Evolutionary conservation across 176 grass and related monocot genomes (phyloP), one percentile per base, ranked within the genome.

Genomic region (Carex myosuroides): DNA sequence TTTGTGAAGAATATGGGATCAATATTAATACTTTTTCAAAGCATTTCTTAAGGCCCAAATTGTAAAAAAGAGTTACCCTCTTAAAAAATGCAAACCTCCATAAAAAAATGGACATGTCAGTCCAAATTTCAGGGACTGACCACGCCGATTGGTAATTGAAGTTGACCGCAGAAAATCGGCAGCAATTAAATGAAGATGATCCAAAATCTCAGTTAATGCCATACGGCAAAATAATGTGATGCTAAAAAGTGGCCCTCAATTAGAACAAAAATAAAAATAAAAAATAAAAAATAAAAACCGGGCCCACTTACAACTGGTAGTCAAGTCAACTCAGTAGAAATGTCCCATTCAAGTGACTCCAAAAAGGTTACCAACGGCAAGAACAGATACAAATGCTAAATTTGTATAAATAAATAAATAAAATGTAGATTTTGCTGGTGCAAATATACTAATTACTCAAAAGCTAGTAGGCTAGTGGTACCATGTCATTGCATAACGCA

Each of bases 131-230:
- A 32, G 73, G 24, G 21, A 55, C 50, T 9, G 13, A 7, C 5
- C 46, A 77, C 2, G 2, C 50, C 13, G 24, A 77, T 55, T 76
- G 50, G 73, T 53, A 24, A 21, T 73, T 22, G 41, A 73, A 24
- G 14, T 50, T 48, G n/a, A 73, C 41, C 70, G 20, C 44, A 73
- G 42, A 73, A 73, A 73, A 73, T 73, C 70, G 2, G 42, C 70
- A 54, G 39, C 72, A 76, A 56, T 33, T 53, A 77, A 32, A 56
- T 71, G 39, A 6, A 54, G 24, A 71, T 44, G 14, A 39, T 12
- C 71, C 22, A 75, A 75, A 54, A 75, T 76, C n/a, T 76, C 71
- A 76, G 29, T 53, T 53, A 75, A 54, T 54, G 71, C 3, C 71
- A 30, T 8, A 29, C 46, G 30, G 12, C 16, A 56, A 77, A 76